Evolutionary conservation across 352 stramenopile genomes (phyloP).

Genomic region (Pythium periplocum): DNA sequence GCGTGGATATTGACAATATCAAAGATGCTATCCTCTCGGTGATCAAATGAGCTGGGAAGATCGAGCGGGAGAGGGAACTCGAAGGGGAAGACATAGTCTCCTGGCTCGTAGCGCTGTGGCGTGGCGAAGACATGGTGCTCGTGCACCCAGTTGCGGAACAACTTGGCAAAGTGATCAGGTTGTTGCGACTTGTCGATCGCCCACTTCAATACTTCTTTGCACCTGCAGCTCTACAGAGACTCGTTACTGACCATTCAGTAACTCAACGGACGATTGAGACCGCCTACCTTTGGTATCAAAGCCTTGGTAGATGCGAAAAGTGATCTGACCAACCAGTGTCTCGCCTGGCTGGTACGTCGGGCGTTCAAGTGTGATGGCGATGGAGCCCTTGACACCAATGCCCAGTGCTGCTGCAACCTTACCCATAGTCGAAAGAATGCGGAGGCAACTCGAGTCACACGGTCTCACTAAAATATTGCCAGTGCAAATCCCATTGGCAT

Average conservation of each 20-base stretch:
- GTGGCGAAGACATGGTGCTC: constrained; percentile 3
- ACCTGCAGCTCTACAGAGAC: constrained; percentile 3
- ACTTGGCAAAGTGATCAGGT: constrained; percentile 2
- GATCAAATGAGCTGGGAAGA: constrained; percentile 7
- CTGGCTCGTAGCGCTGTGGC: constrained; percentile 7
- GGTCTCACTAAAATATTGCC: no score
- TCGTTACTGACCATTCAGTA: neutral
- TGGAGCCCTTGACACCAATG: constrained; percentile 11
- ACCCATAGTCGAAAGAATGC: constrained; percentile 4
- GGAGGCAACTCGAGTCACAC: no score
- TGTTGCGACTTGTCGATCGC: constrained; percentile 2
- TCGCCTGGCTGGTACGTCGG: constrained; percentile 9
- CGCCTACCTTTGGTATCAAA: constrained; percentile 1
- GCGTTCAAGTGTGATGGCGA: constrained; percentile 10
- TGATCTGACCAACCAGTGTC: constrained; percentile 6
- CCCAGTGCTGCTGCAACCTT: constrained; percentile 11
- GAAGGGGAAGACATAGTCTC: constrained; percentile 12
- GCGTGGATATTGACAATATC: constrained; percentile 12
- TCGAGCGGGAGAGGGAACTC: constrained; percentile 4
- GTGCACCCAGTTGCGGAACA: constrained; percentile 10
- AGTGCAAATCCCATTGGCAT: no score
- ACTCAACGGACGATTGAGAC: neutral
- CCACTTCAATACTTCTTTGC: constrained; percentile 14
- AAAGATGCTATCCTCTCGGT: constrained; percentile 1
- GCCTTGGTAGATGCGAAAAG: constrained; percentile 1